Evolutionary conservation across 768 basidiomycete species (phyloP), one percentile per base, ranked within the genome.

Genomic region (Lactarius tabidus): DNA sequence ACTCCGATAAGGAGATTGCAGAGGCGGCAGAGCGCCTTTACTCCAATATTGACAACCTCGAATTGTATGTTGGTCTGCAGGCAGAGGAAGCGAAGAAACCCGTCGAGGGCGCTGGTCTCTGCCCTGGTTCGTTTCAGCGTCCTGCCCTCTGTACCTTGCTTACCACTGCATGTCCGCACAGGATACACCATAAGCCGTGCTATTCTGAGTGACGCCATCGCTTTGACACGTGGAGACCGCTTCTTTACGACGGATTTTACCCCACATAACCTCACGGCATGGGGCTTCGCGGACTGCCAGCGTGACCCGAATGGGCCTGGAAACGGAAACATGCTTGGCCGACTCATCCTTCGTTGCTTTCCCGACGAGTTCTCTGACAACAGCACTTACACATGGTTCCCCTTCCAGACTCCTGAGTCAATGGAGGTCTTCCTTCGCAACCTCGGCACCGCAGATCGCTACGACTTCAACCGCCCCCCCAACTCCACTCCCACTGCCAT

Each of bases 281-380:
- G 91, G 91, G 91, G 91, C 41, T 91, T 89, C 70, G 82, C 85
- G 26, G 91, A 94, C 74, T 90, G 89, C 73, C 88, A 91, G 69
- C 85, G 90, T 63, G 85, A 92, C 69, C 77, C 85, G 33, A 79
- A 79, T 43, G 90, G 82, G 4, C 87, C 85, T 64, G 90, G 90
- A 31, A 89, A 88, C 68, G 91, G 91, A 26, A 88, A 87, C 74
- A 88, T 83, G 15, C 82, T 93, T 45, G 90, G 88, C 8, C 83
- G 87, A 36, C 81, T 93, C 36, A 77, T 93, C 75, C 77, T 91
- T 57, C 89, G 92, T 55, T 85, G 84, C 23, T 80, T 93, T 1
- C 91, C 92, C 2, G 75, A 85, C 57, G 77, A 90, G 71, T 93
- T 81, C 75, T 80, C 82, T 0, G 81, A 83, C 64, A 85, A 88